phyloP scores from a whole-genome alignment of 495 filamentous ascomycete species.

The Aspergillus sparsus region DNA sequence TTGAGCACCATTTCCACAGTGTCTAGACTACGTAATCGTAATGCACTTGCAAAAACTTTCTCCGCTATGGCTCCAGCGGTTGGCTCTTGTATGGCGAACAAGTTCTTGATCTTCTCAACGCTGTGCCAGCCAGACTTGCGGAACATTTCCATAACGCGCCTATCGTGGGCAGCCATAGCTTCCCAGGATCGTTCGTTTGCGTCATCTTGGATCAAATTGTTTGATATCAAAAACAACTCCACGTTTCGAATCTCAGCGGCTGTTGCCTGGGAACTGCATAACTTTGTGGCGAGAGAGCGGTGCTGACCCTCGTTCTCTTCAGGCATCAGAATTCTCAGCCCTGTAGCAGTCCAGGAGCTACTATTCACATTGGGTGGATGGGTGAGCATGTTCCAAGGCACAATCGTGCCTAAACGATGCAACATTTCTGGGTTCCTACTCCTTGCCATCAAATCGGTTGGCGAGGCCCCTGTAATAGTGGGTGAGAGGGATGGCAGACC shows the following conservation, averaged over 20 bases:
- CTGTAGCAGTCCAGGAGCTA: conserved; percentile 12
- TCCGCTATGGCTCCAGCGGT: conserved; percentile 16
- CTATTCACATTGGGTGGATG: conserved; percentile 12
- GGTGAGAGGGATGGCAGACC: conserved; percentile 6
- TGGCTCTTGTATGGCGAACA: conserved; percentile 14
- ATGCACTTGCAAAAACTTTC: neutral
- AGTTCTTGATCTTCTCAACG: neutral
- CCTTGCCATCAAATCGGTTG: neutral
- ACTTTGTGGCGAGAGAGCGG: neutral
- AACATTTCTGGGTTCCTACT: conserved; percentile 6
- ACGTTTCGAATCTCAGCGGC: conserved; percentile 4
- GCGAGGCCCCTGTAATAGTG: neutral
- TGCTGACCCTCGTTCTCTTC: conserved; percentile 13
- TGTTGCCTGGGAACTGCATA: conserved; percentile 7
- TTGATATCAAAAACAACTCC: conserved; percentile 20
- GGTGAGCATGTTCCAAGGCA: conserved; percentile 16
- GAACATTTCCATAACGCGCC: conserved; percentile 17
- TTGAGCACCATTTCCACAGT: neutral
- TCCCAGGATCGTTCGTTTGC: neutral
- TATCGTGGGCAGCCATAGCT: conserved; percentile 11
- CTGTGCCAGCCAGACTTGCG: conserved; percentile 14
- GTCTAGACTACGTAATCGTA: neutral
- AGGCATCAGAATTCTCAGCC: conserved; percentile 20
- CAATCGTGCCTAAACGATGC: conserved; percentile 4
- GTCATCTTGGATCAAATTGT: conserved; percentile 15